Conservation (phyloP, 306 rosid species). For the Vachellia collinsii region DNA sequence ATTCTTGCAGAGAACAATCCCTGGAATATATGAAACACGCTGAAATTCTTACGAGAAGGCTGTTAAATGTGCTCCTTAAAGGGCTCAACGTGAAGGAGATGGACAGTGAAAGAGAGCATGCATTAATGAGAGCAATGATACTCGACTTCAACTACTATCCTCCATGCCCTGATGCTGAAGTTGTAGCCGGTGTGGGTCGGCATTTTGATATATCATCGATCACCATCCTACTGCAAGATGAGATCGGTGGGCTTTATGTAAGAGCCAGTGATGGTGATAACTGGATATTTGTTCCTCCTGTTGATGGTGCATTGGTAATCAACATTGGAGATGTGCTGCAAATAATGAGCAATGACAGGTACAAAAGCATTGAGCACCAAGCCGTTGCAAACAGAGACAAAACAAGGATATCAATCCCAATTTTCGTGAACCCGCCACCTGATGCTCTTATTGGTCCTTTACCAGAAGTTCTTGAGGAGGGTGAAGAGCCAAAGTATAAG, state of each 20-base stretch:
- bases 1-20: slow-evolving; percentile 43
- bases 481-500: slow-evolving; percentile 45
- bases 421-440: slow-evolving; percentile 50
- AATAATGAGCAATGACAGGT: slow-evolving; percentile 47
- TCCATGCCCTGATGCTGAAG: slow-evolving; percentile 45
- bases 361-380: slow-evolving; percentile 45
- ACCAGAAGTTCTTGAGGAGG: slow-evolving; percentile 40
- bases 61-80: slow-evolving; percentile 41
- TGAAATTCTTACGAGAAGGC: slow-evolving; percentile 33
- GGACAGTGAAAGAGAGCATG: slow-evolving; percentile 36
- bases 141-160: slow-evolving; percentile 50
- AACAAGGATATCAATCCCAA: slow-evolving; percentile 47
- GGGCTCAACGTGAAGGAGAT: slow-evolving; percentile 40
- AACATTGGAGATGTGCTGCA: slow-evolving; percentile 32
- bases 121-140: slow-evolving; percentile 41
- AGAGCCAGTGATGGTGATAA: slow-evolving; percentile 35
- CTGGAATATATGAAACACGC: slow-evolving; percentile 43
- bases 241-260: slow-evolving; percentile 46
- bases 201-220: slow-evolving; percentile 50
- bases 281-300: slow-evolving; percentile 45
- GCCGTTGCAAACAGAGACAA: slow-evolving; percentile 40
- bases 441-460: slow-evolving; percentile 45
- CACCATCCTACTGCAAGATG: slow-evolving; percentile 51
- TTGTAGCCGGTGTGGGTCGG: slow-evolving; percentile 40
- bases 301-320: slow-evolving; percentile 37